Percentiles rank a stretch among this genome's conserved stretches.
phyloP scores from a whole-genome alignment of 768 basidiomycete species.

The Kwoniella europaea region DNA sequence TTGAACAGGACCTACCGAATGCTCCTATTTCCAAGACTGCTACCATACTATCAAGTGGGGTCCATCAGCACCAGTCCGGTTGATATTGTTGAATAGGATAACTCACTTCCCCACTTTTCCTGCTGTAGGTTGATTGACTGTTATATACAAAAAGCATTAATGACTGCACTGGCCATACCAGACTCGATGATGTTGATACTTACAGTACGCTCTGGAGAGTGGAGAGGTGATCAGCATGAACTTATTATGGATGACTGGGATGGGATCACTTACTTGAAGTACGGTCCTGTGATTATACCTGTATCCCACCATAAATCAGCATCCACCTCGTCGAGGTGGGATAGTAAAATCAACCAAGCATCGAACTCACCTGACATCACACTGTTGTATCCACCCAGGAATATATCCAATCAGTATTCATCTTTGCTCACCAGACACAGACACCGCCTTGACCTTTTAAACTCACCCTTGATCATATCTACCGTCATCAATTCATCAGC shows the following conservation, averaged over 20 bases:
- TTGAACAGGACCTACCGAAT: slow-evolving; percentile 66
- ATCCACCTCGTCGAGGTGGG: too few species aligned
- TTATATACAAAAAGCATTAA: not conserved
- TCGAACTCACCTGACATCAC: slow-evolving; percentile 53
- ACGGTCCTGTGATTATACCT: slow-evolving; percentile 74
- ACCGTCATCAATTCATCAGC: slow-evolving; percentile 4
- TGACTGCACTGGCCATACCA: not conserved
- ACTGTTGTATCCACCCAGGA: slow-evolving; percentile 16
- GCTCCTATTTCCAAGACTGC: slow-evolving; percentile 93
- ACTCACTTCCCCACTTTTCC: slow-evolving; percentile 73
- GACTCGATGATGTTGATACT: not conserved
- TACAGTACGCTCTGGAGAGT: slow-evolving; percentile 20
- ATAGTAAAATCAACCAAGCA: not conserved
- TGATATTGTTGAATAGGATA: not conserved
- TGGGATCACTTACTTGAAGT: slow-evolving; percentile 49
- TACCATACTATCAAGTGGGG: slow-evolving; percentile 66
- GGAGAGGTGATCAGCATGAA: not conserved
- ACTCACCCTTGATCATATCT: slow-evolving; percentile 57
- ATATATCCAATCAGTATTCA: not conserved
- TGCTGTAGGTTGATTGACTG: slow-evolving; percentile 72
- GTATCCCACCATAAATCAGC: slow-evolving; percentile 37
- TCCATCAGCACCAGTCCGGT: not conserved
- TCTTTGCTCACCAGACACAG: not conserved
- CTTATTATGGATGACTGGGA: not conserved
- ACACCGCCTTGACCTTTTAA: not conserved